A percentile compares a stretch with the other conserved stretches of the same genome.
Conservation (phyloP, 1,139 yeast species). For the Pichia cactophila region DNA sequence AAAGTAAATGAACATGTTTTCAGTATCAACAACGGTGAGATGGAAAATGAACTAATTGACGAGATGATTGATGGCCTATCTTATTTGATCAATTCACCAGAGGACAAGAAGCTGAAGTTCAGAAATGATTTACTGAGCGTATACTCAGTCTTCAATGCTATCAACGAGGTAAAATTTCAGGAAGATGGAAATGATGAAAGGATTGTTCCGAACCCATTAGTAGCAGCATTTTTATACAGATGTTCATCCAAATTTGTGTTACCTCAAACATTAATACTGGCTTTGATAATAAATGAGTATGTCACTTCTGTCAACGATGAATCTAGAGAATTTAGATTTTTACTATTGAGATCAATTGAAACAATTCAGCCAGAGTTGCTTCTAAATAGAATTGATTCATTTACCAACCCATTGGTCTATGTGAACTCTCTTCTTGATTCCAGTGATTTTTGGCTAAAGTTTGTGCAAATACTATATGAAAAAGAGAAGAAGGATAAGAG, state of each 20-base stretch:
- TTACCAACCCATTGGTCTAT: conserved; percentile 13
- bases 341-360: conserved; percentile 21
- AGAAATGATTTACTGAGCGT: conserved; percentile 10
- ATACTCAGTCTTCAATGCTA: conserved; percentile 5
- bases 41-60: neutral
- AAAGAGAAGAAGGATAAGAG: conserved; percentile 4
- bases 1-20: conserved; percentile 12
- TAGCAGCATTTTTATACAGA: conserved; percentile 14
- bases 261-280: conserved; percentile 14
- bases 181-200: neutral
- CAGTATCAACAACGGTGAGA: neutral
- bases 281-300: conserved; percentile 13
- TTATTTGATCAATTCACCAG: conserved; percentile 7
- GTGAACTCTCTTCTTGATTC: conserved; percentile 11
- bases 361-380: conserved; percentile 12
- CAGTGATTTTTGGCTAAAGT: conserved; percentile 18
- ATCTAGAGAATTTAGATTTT: conserved; percentile 17
- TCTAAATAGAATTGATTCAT: conserved; percentile 9
- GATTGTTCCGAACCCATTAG: conserved; percentile 15
- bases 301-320: conserved; percentile 5
- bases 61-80: conserved; percentile 2
- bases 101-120: conserved; percentile 5
- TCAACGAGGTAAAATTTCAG: neutral
- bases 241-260: conserved; percentile 10
- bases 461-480: conserved; percentile 11